These are phyloP conservation scores for Handroanthus guayacan DNA, from an alignment of 257 asterid species.

Conservation along the genomic window DNA sequence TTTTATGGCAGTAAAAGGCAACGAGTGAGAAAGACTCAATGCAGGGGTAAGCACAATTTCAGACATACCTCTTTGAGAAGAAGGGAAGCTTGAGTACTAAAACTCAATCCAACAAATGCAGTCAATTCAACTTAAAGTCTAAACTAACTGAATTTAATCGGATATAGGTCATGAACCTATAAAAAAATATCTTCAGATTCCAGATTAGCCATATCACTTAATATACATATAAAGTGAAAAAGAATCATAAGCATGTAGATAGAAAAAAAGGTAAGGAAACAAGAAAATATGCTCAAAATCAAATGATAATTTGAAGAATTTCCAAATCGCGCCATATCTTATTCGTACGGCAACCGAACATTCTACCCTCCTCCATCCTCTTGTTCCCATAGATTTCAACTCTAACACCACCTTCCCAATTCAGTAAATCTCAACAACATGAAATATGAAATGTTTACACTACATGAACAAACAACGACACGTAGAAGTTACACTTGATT, in stretches of 20 bases:
- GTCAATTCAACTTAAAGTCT: neutral
- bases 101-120: neutral
- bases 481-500: neutral
- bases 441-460: neutral
- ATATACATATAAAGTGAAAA: neutral
- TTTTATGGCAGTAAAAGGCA: neutral
- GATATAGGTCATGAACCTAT: neutral
- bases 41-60: no score
- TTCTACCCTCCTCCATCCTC: no score
- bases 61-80: no score
- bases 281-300: neutral
- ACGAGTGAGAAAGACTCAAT: neutral
- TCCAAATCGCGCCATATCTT: neutral
- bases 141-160: neutral
- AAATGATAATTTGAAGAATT: neutral
- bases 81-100: no score
- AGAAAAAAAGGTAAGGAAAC: neutral
- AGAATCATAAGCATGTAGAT: no score
- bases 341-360: neutral
- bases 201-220: neutral
- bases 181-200: neutral
- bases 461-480: no score
- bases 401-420: neutral
- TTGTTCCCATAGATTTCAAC: neutral
- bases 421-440: neutral